These are phyloP conservation scores for Candida buenavistaensis DNA, from an alignment of 1,139 yeast genomes.

Conservation along the genomic window DNA sequence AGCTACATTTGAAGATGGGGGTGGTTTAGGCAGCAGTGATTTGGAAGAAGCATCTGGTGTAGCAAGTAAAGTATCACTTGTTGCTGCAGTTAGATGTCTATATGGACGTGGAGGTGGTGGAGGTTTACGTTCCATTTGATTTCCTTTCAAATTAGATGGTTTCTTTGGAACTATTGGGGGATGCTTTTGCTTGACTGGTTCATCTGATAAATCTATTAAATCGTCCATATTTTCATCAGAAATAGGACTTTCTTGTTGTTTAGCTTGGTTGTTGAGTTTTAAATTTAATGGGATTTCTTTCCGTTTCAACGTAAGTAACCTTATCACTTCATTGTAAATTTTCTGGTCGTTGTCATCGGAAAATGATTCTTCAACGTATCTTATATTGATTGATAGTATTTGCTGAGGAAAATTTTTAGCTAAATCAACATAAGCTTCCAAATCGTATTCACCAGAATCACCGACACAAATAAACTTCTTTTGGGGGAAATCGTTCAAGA, in stretches of 20 bases:
- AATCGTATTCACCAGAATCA: slow-evolving; percentile 93
- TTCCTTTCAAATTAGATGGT: slow-evolving; percentile 34
- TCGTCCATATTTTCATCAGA: slow-evolving; percentile 20
- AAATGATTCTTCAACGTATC: slow-evolving; percentile 73
- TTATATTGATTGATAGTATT: slow-evolving; percentile 72
- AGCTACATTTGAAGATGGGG: slow-evolving; percentile 19
- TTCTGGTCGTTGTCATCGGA: slow-evolving; percentile 51
- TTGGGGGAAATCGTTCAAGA: slow-evolving; percentile 73
- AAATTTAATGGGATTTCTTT: slow-evolving; percentile 14
- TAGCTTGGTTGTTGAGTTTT: background rate
- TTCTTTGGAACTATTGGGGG: slow-evolving; percentile 45
- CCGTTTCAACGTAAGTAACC: slow-evolving; percentile 15
- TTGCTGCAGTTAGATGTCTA: slow-evolving; percentile 5
- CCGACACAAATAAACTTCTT: slow-evolving; percentile 84
- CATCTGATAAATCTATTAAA: slow-evolving; percentile 37
- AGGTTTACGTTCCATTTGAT: slow-evolving; percentile 21
- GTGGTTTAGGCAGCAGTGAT: slow-evolving; percentile 11
- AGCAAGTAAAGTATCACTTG: background rate
- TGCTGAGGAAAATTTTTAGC: slow-evolving; percentile 63
- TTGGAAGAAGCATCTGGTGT: no score
- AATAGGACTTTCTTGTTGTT: slow-evolving; percentile 5
- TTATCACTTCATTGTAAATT: slow-evolving; percentile 35
- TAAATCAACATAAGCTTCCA: slow-evolving; percentile 83
- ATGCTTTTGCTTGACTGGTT: slow-evolving; percentile 14
- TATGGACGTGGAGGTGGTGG: slow-evolving; percentile 18